A percentile compares a stretch with the other conserved stretches of the same genome.
These are phyloP conservation scores for Isatis tinctoria DNA, from an alignment of 345 rosid species.

Conservation along the genomic window DNA sequence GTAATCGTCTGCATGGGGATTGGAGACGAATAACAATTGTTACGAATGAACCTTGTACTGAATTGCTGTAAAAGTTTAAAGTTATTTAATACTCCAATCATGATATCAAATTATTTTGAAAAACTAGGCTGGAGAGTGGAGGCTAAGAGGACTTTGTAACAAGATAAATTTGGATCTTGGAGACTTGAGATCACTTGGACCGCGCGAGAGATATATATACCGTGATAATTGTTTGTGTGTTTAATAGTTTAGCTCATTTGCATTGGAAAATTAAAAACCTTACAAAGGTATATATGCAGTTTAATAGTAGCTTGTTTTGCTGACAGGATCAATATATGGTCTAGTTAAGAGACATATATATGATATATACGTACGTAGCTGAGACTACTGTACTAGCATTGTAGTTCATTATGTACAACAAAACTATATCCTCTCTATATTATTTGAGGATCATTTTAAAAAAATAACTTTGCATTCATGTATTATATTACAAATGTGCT, in stretches of 20 bases:
- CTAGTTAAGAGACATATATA: background rate
- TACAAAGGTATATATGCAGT: background rate
- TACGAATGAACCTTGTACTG: background rate
- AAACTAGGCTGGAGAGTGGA: background rate
- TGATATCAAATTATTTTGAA: no score
- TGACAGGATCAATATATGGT: background rate
- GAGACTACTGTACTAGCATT: no score
- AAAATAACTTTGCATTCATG: no score
- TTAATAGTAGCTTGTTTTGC: background rate
- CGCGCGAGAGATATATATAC: background rate
- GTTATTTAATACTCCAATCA: no score
- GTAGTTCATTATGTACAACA: no score
- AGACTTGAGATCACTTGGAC: background rate
- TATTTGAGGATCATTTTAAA: no score
- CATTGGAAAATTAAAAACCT: background rate
- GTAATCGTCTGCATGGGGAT: constrained; percentile 16
- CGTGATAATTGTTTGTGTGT: background rate
- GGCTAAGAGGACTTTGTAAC: background rate
- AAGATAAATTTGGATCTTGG: constrained; percentile 1
- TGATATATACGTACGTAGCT: no score
- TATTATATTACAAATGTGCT: no score
- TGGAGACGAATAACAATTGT: background rate
- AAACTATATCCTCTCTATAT: no score
- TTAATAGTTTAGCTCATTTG: background rate
- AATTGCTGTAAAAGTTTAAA: background rate